Conservation (phyloP, 2,329 filamentous ascomycete species). For the Exophiala calicioides region DNA sequence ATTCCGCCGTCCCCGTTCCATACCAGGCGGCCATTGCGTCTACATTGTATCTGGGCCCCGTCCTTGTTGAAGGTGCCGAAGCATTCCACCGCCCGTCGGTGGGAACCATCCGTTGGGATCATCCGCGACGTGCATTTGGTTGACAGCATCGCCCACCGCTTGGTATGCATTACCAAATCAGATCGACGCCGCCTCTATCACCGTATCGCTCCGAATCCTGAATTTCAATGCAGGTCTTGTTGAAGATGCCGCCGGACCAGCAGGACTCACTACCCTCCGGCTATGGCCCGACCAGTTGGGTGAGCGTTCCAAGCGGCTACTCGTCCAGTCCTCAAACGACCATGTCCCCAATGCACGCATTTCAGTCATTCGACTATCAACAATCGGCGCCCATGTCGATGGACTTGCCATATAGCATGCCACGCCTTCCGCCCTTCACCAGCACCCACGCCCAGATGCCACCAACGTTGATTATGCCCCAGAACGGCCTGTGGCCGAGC, state of each 20-base stretch:
- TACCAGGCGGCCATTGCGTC: slow-evolving; percentile 3
- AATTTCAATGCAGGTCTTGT: slow-evolving; percentile 31
- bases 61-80: slow-evolving; percentile 7
- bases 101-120: slow-evolving; percentile 12
- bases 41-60: slow-evolving; percentile 5
- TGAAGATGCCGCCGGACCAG: slow-evolving; percentile 48
- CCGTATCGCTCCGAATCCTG: slow-evolving; percentile 11
- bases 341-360: slow-evolving; percentile 73
- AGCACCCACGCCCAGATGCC: slow-evolving; percentile 43
- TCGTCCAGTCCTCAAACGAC: slow-evolving; percentile 25
- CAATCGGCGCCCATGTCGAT: slow-evolving; percentile 63
- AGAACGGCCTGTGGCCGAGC: slow-evolving; percentile 67
- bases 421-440: slow-evolving; percentile 58
- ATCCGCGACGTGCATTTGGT: slow-evolving; percentile 26
- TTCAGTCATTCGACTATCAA: slow-evolving; percentile 64
- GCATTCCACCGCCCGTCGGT: slow-evolving; percentile 4
- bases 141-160: neutral
- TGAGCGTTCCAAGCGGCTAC: slow-evolving; percentile 48
- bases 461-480: slow-evolving; percentile 71
- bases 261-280: slow-evolving; percentile 47
- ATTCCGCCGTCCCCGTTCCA: slow-evolving; percentile 9
- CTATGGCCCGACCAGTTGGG: slow-evolving; percentile 48
- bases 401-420: slow-evolving; percentile 56
- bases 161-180: slow-evolving; percentile 19
- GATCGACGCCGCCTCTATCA: slow-evolving; percentile 5